phyloP scores from a whole-genome alignment of 192 early-diverging fungal species.

The Backusella westeae region DNA sequence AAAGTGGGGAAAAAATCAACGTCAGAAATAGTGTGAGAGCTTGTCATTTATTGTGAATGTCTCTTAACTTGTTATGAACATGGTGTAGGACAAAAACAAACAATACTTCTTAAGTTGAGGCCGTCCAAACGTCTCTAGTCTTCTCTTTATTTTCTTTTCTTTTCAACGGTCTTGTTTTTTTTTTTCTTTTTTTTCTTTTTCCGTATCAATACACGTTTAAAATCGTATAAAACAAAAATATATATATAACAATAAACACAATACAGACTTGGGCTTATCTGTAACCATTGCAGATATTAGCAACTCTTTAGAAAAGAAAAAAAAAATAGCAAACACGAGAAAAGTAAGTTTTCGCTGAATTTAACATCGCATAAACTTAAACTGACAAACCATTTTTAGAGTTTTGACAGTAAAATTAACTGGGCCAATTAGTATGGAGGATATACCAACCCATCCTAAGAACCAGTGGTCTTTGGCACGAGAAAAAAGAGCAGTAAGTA shows the following conservation, averaged over 20 bases:
- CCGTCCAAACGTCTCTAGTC: neutral
- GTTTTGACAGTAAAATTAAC: neutral
- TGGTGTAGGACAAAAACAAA: neutral
- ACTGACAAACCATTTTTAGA: neutral
- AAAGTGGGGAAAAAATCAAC: neutral
- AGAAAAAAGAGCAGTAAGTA: neutral
- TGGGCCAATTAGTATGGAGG: neutral
- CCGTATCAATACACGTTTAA: neutral
- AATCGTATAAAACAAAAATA: neutral
- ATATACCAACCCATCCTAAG: conserved; percentile 8
- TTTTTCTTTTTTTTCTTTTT: neutral
- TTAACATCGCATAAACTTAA: neutral
- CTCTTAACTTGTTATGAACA: neutral
- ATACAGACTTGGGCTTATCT: neutral
- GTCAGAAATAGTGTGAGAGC: neutral
- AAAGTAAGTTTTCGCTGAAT: neutral
- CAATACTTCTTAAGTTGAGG: neutral
- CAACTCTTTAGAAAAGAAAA: neutral
- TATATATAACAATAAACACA: neutral
- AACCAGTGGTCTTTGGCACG: neutral
- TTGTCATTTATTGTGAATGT: neutral
- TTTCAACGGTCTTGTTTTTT: neutral
- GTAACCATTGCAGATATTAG: neutral
- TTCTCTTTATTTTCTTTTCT: neutral
- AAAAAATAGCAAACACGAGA: neutral